Conservation (phyloP, 2,329 filamentous ascomycete species). For the Colletotrichum australisinense region DNA sequence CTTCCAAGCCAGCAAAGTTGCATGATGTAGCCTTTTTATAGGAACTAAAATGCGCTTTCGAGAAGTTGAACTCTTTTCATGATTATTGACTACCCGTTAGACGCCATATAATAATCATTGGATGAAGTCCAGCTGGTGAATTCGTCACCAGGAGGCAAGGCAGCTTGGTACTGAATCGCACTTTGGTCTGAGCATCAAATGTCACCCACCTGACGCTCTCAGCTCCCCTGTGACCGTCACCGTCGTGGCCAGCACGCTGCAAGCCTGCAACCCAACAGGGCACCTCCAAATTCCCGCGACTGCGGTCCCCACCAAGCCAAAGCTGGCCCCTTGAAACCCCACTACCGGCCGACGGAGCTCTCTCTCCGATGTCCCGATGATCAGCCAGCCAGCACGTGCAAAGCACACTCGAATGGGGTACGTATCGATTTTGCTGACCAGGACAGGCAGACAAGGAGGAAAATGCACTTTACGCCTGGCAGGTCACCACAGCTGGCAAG, state of each 20-base stretch:
- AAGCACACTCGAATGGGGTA: background rate
- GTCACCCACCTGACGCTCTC: slow-evolving; percentile 24
- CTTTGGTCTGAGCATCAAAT: background rate
- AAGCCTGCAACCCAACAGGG: background rate
- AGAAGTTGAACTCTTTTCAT: background rate
- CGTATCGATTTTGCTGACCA: background rate
- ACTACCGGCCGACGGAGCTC: slow-evolving; percentile 11
- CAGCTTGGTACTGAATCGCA: background rate
- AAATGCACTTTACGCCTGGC: background rate
- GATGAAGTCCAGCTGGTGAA: background rate
- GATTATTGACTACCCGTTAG: background rate
- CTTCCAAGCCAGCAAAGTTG: background rate
- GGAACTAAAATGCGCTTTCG: too few relatives aligned
- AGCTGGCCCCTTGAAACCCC: slow-evolving; percentile 10
- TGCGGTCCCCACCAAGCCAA: background rate
- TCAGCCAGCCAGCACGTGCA: background rate
- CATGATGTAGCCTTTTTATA: too few relatives aligned
- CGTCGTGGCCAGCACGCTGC: background rate
- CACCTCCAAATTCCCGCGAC: background rate
- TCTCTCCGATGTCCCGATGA: slow-evolving; percentile 7
- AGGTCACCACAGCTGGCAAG: slow-evolving; percentile 12
- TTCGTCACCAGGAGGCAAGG: background rate
- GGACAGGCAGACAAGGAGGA: background rate
- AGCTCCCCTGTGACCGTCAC: slow-evolving; percentile 19
- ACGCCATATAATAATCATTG: background rate